These are phyloP conservation scores for Penicillium fimorum DNA, from an alignment of 495 filamentous ascomycete genomes.

Conservation along the genomic window DNA sequence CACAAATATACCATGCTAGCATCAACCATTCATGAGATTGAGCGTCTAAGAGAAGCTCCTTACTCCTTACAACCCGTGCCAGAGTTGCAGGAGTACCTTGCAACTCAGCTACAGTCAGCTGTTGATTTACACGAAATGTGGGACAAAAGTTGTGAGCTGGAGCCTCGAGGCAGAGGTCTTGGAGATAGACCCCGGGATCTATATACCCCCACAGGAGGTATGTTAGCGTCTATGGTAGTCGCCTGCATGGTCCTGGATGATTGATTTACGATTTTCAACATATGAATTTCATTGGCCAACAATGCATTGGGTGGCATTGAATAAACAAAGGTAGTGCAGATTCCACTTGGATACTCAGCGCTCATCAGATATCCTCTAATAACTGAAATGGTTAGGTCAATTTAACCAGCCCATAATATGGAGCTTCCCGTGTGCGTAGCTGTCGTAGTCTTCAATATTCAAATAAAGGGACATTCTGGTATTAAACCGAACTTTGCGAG, in stretches of 20 bases:
- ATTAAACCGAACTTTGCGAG: too few relatives aligned
- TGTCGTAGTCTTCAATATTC: too few relatives aligned
- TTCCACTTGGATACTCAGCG: too few relatives aligned
- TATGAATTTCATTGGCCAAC: too few relatives aligned
- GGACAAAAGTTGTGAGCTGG: constrained; percentile 78
- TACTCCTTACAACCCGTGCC: constrained; percentile 79
- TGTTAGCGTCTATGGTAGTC: constrained; percentile 31
- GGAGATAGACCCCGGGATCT: constrained; percentile 58
- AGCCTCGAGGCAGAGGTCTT: constrained; percentile 76
- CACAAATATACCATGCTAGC: constrained; percentile 91
- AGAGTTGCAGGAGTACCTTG: constrained; percentile 89
- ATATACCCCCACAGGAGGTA: constrained; percentile 52
- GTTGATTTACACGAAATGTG: constrained; percentile 92
- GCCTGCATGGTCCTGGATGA: constrained; percentile 28
- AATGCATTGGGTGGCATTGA: neutral
- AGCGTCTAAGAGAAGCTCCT: constrained; percentile 85
- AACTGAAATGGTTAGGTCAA: too few relatives aligned
- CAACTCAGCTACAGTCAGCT: constrained; percentile 78
- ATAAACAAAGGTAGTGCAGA: neutral
- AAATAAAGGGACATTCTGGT: too few relatives aligned
- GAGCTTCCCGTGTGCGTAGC: too few relatives aligned
- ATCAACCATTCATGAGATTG: constrained; percentile 86
- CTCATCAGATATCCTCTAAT: too few relatives aligned
- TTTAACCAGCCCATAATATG: too few relatives aligned
- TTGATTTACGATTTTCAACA: neutral